phyloP scores from a whole-genome alignment of 345 rosid genomes.

The Acer yangbiense region DNA sequence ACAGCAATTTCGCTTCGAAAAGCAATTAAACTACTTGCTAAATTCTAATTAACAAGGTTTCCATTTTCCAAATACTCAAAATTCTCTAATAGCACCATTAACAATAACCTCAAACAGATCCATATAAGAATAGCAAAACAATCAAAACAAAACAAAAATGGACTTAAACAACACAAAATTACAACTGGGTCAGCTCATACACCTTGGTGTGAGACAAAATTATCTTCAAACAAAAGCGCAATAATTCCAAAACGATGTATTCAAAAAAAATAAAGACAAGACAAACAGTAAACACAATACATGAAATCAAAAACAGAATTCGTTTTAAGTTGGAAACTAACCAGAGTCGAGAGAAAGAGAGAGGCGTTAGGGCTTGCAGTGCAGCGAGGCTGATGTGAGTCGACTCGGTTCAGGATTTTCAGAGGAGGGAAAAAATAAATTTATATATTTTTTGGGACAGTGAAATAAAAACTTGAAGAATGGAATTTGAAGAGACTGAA shows the following conservation, averaged over 20 bases:
- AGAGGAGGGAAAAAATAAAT: background rate
- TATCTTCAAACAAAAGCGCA: no score
- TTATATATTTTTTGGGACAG: background rate
- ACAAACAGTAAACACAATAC: background rate
- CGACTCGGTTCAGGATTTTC: background rate
- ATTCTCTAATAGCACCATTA: background rate
- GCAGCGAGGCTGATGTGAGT: background rate
- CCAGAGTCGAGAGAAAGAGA: background rate
- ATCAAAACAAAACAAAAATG: background rate
- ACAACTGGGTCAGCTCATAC: background rate
- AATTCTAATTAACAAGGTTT: conserved; percentile 8
- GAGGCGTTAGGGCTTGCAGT: conserved; percentile 5
- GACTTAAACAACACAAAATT: background rate
- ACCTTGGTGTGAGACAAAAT: no score
- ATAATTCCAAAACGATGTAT: background rate
- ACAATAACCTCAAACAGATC: background rate
- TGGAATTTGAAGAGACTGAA: background rate
- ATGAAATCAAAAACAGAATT: background rate
- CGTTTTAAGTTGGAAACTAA: background rate
- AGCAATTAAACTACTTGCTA: background rate
- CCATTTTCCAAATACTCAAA: background rate
- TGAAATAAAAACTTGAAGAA: background rate
- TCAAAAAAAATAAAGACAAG: background rate
- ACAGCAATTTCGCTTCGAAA: background rate
- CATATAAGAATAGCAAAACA: background rate